A percentile compares a stretch with the other conserved stretches of the same genome.
phyloP scores from a whole-genome alignment of 768 basidiomycete genomes.

The button mushroom (Agaricus bisporus) region DNA sequence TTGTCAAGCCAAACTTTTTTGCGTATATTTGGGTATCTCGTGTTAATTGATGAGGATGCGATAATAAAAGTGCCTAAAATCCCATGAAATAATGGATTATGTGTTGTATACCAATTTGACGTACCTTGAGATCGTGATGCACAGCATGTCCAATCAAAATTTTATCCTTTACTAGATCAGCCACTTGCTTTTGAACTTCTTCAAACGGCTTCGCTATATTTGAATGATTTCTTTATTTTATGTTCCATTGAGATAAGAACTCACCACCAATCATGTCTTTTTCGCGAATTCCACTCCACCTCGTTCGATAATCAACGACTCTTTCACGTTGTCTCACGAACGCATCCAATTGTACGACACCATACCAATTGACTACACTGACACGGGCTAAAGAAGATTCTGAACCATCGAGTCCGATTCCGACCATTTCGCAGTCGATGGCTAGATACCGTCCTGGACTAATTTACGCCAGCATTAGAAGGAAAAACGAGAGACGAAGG shows the following conservation, averaged over 20 bases:
- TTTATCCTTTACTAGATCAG: slow-evolving; percentile 68
- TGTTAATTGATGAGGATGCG: slow-evolving; percentile 57
- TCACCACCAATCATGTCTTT: slow-evolving; percentile 66
- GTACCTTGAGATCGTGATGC: slow-evolving; percentile 82
- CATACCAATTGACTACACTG: slow-evolving; percentile 85
- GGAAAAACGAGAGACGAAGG: neutral
- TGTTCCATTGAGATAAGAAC: slow-evolving; percentile 9
- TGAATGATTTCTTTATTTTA: neutral
- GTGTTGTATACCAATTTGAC: slow-evolving; percentile 10
- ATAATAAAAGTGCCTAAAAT: slow-evolving; percentile 56
- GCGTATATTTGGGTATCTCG: slow-evolving; percentile 69
- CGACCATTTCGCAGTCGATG: slow-evolving; percentile 98
- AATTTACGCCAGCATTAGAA: neutral
- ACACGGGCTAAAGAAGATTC: slow-evolving; percentile 88
- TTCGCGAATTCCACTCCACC: slow-evolving; percentile 79
- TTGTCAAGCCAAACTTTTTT: slow-evolving; percentile 50
- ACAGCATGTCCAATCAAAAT: slow-evolving; percentile 90
- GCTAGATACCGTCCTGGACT: slow-evolving; percentile 74
- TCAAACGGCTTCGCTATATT: slow-evolving; percentile 66
- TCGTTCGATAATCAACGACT: slow-evolving; percentile 90
- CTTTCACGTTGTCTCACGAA: slow-evolving; percentile 83
- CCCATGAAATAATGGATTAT: neutral
- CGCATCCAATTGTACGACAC: slow-evolving; percentile 71
- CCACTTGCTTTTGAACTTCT: slow-evolving; percentile 73
- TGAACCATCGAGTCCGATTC: slow-evolving; percentile 74